Evolutionary conservation across 768 basidiomycete species (phyloP).

Genomic region (Collybia sordida): DNA sequence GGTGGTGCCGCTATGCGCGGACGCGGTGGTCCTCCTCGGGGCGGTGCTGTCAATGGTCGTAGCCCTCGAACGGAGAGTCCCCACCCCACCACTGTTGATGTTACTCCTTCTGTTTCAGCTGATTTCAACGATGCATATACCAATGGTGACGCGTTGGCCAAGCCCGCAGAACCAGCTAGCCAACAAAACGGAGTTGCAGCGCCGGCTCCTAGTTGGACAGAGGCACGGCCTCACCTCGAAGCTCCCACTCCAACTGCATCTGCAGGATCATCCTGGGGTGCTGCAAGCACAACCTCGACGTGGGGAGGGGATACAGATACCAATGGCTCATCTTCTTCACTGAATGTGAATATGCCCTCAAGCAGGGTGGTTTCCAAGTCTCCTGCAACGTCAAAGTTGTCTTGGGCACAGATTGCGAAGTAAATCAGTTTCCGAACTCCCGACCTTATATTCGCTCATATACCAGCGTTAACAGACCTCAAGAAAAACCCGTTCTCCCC

Average conservation of each 20-base stretch:
- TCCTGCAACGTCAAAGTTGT: conserved; percentile 74
- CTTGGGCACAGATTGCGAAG: conserved; percentile 87
- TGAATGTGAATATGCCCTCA: conserved; percentile 18
- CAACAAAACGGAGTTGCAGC: conserved; percentile 28
- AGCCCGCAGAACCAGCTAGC: conserved; percentile 15
- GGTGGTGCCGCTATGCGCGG: conserved; percentile 49
- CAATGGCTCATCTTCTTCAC: conserved; percentile 35
- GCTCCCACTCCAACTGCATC: conserved; percentile 28
- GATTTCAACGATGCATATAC: conserved; percentile 17
- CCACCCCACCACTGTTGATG: conserved; percentile 24
- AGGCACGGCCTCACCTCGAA: conserved; percentile 29
- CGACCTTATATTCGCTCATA: conserved; percentile 4
- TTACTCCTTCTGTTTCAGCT: conserved; percentile 17
- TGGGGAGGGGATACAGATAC: conserved; percentile 34
- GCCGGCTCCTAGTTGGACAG: conserved; percentile 28
- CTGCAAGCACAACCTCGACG: conserved; percentile 27
- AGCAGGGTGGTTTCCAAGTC: conserved; percentile 45
- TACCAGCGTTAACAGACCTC: conserved; percentile 40
- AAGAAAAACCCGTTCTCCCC: conserved; percentile 57
- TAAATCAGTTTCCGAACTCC: conserved; percentile 27
- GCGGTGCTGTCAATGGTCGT: conserved; percentile 40
- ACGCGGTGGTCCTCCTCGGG: conserved; percentile 49
- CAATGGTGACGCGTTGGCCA: conserved; percentile 22
- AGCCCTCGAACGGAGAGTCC: conserved; percentile 33
- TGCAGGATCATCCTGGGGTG: conserved; percentile 33